These are phyloP conservation scores for Sporothrix pseudoabietina DNA, from an alignment of 2,329 filamentous ascomycete genomes.

Conservation along the genomic window DNA sequence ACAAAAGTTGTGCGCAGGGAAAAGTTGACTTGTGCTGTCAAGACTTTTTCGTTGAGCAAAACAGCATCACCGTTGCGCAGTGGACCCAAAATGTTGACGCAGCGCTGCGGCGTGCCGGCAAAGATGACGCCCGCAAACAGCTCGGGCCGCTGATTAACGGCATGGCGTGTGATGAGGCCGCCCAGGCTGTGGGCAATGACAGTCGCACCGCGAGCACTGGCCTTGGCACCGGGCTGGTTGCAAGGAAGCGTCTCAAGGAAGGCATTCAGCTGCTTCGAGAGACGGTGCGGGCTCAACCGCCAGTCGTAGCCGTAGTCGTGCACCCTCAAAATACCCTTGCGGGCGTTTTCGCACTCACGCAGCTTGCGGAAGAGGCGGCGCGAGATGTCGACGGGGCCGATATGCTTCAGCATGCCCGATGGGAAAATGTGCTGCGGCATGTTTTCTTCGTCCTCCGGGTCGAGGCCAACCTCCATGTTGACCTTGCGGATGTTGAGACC, in stretches of 20 bases:
- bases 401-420: conserved; percentile 85
- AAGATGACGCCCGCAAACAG: conserved; percentile 85
- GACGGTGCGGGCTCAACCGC: conserved; percentile 78
- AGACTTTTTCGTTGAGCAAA: conserved; percentile 80
- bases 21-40: conserved; percentile 93
- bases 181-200: conserved; percentile 87
- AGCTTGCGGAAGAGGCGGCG: conserved; percentile 78
- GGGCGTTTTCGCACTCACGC: conserved; percentile 71
- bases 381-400: conserved; percentile 89
- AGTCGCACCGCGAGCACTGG: conserved; percentile 61
- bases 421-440: conserved; percentile 84
- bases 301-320: conserved; percentile 96
- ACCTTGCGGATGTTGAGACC: conserved; percentile 89
- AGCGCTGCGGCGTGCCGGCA: conserved; percentile 80
- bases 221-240: conserved; percentile 58
- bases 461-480: conserved; percentile 82
- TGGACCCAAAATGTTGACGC: conserved; percentile 88
- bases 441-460: conserved; percentile 76
- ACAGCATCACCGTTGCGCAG: conserved; percentile 92
- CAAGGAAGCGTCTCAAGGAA: conserved; percentile 75
- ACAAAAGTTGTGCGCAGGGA: conserved; percentile 83
- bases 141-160: conserved; percentile 80
- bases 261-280: conserved; percentile 69
- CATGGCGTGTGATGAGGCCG: conserved; percentile 84
- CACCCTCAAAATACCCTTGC: conserved; percentile 70